Base-by-base conservation (phyloP, 106 monocot species). In the Allium sativum region DNA sequence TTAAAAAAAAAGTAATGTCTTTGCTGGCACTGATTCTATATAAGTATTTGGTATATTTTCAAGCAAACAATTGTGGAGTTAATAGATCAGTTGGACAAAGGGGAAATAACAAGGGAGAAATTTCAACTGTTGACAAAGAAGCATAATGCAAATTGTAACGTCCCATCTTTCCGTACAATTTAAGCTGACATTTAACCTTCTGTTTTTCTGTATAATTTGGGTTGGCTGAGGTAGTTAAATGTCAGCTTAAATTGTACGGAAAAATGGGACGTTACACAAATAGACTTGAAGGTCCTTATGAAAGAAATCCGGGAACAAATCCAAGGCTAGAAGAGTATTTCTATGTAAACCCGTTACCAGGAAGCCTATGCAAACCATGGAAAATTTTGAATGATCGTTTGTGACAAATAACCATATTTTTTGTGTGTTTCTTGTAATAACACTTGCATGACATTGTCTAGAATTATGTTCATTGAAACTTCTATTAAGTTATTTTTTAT, bases 261-360 rank as follows among this genome's bases (percentile, higher is more conserved):
- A n/a, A n/a, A n/a, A n/a, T n/a, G n/a, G n/a, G n/a, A n/a, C n/a
- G n/a, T n/a, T n/a, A n/a, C n/a, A n/a, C n/a, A n/a, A 21, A 68
- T 11, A 71, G 82, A 52, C 67, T 73, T 42, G 87, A 82, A 68
- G 87, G 76, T 62, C 87, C 87, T 12, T 80, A 73, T 42, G 67
- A 79, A 53, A 87, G 87, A 63, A 69, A 62, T 55, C 31, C 8
- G 9, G 73, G 78, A 53, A 11, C 55, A 50, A 53, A 9, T 16
- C 67, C 70, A n/a, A 70, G 67, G 55, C 51, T 63, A 46, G 87
- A 87, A 16, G 87, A 87, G 70, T 59, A 76, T 45, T 87, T 87
- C 18, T 82, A 82, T 55, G 79, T 82, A 31, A 87, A 87, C 54
- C 87, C 87, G 59, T 19, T 82, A n/a, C 87, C 87, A n/a, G 87